Evolutionary conservation across 192 early-diverging fungal genomes (phyloP).

Genomic region (Paraglomus brasilianum): DNA sequence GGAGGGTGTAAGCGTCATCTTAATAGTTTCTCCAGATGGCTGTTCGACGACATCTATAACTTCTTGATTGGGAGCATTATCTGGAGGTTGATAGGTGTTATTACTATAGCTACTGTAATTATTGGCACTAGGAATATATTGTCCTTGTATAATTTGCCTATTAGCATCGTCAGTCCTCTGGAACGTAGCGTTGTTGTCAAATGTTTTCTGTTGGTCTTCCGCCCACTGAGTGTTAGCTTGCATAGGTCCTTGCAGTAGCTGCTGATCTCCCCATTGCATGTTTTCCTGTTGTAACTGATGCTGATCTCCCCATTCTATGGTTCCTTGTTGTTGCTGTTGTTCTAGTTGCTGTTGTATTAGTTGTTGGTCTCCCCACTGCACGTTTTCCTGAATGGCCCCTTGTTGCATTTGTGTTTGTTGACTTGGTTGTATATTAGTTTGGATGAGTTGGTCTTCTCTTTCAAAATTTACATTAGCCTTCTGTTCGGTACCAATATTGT

Average conservation of each 20-base stretch:
- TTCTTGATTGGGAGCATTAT: no score
- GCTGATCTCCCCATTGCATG: constrained; percentile 29
- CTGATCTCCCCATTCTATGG: background rate
- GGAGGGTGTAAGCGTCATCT: background rate
- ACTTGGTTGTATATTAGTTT: no score
- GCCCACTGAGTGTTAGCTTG: constrained; percentile 13
- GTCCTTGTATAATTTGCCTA: no score
- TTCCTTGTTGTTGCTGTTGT: background rate
- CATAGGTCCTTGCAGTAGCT: constrained; percentile 19
- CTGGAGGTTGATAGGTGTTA: no score
- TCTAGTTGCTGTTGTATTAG: background rate
- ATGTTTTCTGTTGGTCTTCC: no score
- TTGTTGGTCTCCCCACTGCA: no score
- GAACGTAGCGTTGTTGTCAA: no score
- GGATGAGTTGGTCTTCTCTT: no score
- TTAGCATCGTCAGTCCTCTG: no score
- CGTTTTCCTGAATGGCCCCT: background rate
- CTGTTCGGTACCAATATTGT: background rate
- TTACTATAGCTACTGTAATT: no score
- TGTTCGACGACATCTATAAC: background rate
- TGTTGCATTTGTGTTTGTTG: background rate
- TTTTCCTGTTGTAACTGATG: constrained; percentile 18
- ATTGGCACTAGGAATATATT: no score
- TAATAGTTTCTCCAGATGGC: background rate
- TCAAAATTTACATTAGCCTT: background rate